phyloP scores from a whole-genome alignment of 2,329 filamentous ascomycete genomes.

The Raffaelea ambrosiae region DNA sequence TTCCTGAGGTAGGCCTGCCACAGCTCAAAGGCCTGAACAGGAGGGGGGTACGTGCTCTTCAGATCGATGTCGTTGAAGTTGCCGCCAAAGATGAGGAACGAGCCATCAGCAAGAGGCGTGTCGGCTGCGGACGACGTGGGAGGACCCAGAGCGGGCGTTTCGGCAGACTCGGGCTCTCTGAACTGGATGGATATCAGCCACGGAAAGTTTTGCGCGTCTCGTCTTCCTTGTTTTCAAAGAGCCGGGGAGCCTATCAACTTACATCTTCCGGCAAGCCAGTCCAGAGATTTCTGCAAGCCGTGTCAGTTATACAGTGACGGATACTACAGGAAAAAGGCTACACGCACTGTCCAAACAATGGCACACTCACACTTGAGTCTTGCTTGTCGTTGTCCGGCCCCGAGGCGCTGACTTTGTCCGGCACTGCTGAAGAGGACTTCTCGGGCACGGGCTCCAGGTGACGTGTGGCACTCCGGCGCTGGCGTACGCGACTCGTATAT shows the following conservation, averaged over 20 bases:
- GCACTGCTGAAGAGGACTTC: no score
- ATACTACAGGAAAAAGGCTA: conserved; percentile 12
- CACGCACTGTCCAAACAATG: conserved; percentile 7
- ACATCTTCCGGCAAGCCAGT: conserved; percentile 15
- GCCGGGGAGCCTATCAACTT: not conserved
- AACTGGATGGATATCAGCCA: conserved; percentile 9
- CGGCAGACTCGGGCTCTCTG: conserved; percentile 11
- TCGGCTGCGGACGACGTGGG: conserved; percentile 4
- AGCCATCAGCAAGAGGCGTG: conserved; percentile 34
- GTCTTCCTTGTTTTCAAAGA: no score
- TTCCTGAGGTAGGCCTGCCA: conserved; percentile 37
- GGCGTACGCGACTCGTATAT: conserved; percentile 39
- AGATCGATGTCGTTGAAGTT: conserved; percentile 4
- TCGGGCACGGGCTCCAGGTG: not conserved
- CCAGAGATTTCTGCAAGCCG: conserved; percentile 13
- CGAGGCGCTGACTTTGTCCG: no score
- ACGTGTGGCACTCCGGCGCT: not conserved
- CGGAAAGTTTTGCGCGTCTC: no score
- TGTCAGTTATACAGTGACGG: not conserved
- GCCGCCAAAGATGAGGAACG: conserved; percentile 16
- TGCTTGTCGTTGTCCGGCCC: no score
- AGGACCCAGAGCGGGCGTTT: conserved; percentile 3
- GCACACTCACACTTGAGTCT: not conserved
- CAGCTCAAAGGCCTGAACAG: conserved; percentile 23
- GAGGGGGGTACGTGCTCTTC: conserved; percentile 23